Conservation (phyloP, 768 basidiomycete species). For the Brasilioporus rufonigricans region DNA sequence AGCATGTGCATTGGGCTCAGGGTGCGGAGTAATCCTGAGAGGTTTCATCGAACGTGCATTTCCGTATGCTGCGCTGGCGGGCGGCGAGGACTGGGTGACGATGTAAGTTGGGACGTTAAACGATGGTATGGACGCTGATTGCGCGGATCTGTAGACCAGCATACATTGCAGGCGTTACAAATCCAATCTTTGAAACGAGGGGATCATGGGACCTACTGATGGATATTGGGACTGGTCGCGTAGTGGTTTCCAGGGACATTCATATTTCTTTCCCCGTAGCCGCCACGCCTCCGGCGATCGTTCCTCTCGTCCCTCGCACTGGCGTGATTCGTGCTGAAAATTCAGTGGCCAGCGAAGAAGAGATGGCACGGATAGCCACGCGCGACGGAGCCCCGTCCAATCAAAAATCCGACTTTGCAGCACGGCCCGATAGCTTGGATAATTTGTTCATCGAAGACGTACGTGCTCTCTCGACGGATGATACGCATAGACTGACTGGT, state of each 20-base stretch:
- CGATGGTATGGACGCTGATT: slow-evolving; percentile 3
- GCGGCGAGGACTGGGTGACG: slow-evolving; percentile 86
- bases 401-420: slow-evolving; percentile 51
- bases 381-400: slow-evolving; percentile 50
- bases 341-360: slow-evolving; percentile 65
- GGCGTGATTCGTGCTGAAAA: slow-evolving; percentile 66
- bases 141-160: slow-evolving; percentile 58
- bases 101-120: slow-evolving; percentile 52
- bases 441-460: slow-evolving; percentile 94
- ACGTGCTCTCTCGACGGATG: slow-evolving; percentile 28
- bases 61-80: slow-evolving; percentile 90
- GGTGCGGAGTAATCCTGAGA: slow-evolving; percentile 78
- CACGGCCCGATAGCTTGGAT: slow-evolving; percentile 65
- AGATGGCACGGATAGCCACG: slow-evolving; percentile 53
- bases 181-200: slow-evolving; percentile 90
- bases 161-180: slow-evolving; percentile 96
- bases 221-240: slow-evolving; percentile 83
- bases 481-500: neutral
- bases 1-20: slow-evolving; percentile 90
- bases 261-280: slow-evolving; percentile 51
- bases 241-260: slow-evolving; percentile 88
- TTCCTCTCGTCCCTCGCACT: slow-evolving; percentile 50
- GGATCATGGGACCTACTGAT: slow-evolving; percentile 92
- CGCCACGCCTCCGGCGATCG: slow-evolving; percentile 38
- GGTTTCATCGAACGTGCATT: slow-evolving; percentile 92